A percentile compares a stretch with the other conserved stretches of the same genome.
Conservation (phyloP, 2,329 filamentous ascomycete genomes). For the Pseudogymnoascus sp. region DNA sequence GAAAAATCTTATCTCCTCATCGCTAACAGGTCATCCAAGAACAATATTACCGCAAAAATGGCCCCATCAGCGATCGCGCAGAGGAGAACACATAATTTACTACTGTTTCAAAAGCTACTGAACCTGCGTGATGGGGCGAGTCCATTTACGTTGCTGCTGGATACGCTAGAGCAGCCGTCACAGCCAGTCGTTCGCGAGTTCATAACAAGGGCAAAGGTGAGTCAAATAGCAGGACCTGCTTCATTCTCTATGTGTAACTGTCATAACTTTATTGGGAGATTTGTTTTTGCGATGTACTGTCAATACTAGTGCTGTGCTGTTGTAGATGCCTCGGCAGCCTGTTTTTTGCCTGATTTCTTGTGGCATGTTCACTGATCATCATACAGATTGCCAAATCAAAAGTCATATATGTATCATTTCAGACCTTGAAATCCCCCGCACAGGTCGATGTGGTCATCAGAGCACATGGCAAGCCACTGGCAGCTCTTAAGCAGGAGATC, state of each 20-base stretch:
- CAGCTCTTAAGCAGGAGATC: constrained; percentile 52
- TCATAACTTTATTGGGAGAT: not conserved
- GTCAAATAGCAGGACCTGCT: not conserved
- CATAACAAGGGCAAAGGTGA: constrained; percentile 60
- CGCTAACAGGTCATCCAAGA: not conserved
- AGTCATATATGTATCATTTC: constrained; percentile 70
- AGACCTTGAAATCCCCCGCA: constrained; percentile 51
- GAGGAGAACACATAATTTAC: constrained; percentile 72
- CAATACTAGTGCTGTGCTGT: not conserved
- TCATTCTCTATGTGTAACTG: not conserved
- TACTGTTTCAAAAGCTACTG: constrained; percentile 75
- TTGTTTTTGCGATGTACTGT: not conserved
- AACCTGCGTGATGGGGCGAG: constrained; percentile 71
- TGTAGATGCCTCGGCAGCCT: not conserved
- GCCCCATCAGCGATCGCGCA: constrained; percentile 52
- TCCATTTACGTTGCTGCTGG: constrained; percentile 78
- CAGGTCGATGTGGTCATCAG: constrained; percentile 61
- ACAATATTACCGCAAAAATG: constrained; percentile 33
- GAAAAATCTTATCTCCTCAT: not conserved
- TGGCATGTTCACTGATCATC: not conserved
- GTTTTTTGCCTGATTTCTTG: constrained; percentile 5
- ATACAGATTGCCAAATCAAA: constrained; percentile 54
- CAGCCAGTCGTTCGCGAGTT: constrained; percentile 65
- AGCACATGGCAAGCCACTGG: constrained; percentile 50
- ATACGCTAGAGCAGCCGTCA: constrained; percentile 75